A percentile compares a stretch with the other conserved stretches of the same genome.
These are phyloP conservation scores for Fusarium sambucinum DNA, from an alignment of 2,329 filamentous ascomycete genomes.

Conservation along the genomic window DNA sequence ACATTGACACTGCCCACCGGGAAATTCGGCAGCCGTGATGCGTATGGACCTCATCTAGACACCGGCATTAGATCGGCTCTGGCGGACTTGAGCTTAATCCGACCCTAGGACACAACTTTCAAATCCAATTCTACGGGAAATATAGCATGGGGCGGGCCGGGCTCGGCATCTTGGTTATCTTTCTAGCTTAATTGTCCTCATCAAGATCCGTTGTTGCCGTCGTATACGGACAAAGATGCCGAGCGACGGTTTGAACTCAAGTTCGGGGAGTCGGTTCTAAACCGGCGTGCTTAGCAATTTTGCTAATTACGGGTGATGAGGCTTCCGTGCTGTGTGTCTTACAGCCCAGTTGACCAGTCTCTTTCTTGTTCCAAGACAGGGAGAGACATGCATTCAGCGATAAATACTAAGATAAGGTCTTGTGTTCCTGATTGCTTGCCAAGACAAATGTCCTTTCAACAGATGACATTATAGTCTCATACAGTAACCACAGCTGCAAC, in stretches of 20 bases:
- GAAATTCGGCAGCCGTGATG: slow-evolving; percentile 1
- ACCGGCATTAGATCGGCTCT: slow-evolving; percentile 8
- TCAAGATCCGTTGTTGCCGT: slow-evolving; percentile 2
- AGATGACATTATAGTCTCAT: slow-evolving; percentile 12
- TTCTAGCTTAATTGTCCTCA: background rate
- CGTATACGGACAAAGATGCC: slow-evolving; percentile 13
- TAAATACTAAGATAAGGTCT: slow-evolving; percentile 7
- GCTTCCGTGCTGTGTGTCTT: slow-evolving; percentile 17
- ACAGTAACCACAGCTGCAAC: background rate
- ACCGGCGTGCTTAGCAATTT: slow-evolving; percentile 12
- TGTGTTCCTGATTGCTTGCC: slow-evolving; percentile 12
- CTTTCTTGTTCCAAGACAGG: slow-evolving; percentile 8
- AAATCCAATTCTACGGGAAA: background rate
- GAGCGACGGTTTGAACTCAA: slow-evolving; percentile 1
- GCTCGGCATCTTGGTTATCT: slow-evolving; percentile 20
- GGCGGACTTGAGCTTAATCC: slow-evolving; percentile 15
- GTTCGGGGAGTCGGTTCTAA: slow-evolving; percentile 31
- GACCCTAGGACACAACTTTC: background rate
- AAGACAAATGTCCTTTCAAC: slow-evolving; percentile 5
- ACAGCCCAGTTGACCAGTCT: slow-evolving; percentile 4
- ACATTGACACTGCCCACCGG: background rate
- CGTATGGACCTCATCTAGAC: background rate
- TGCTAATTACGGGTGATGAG: background rate
- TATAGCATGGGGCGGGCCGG: slow-evolving; percentile 12
- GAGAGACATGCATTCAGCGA: background rate